Evolutionary conservation across 805 yeast genomes (phyloP), one percentile per base, ranked within the genome.

Genomic region (Candida schatavii): DNA sequence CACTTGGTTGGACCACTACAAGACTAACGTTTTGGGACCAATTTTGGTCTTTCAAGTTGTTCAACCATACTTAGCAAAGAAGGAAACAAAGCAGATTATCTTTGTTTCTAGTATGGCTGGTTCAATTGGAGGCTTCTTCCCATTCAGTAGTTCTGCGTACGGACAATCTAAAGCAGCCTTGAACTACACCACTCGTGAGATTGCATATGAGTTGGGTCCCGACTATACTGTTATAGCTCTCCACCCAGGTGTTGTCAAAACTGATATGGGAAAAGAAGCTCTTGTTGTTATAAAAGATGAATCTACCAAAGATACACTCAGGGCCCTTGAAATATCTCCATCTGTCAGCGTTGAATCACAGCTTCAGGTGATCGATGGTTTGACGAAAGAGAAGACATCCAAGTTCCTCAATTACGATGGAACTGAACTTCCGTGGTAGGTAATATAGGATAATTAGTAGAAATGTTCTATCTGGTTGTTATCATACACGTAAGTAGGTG

Each of bases 201-300:
- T 68, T 29, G 46, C 60, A 30, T 13, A 18, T 25, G 70, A 67
- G 39, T 39, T 56, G 26, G 45, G 19, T 1, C 22, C 33, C 20
- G 55, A 60, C 1, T 62, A 56, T 42, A 57, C 51, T 9, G 54
- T 61, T 31, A 46, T 64, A 18, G 47, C 67, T 10, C 11, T 67
- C 11, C 68, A 66, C 39, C 77, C 77, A 0, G 75, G 75, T 29
- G 27, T 56, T 9, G 72, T 70, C 11, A n/a, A 40, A n/a, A 64
- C 67, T 27, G 73, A 69, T 37, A 57, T 61, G 62, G 61, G 56
- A 3, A 40, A 25, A 3, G 31, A 18, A 15, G 46, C 37, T 27
- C 5, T 36, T 19, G 37, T 5, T n/a, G 19, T 2, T 14, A 19
- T 30, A 35, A 7, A 7, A 23, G 25, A 25, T 18, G 34, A 29